Conservation (phyloP, 2,329 filamentous ascomycete species). For the Cylindrodendrum hubeiense region DNA sequence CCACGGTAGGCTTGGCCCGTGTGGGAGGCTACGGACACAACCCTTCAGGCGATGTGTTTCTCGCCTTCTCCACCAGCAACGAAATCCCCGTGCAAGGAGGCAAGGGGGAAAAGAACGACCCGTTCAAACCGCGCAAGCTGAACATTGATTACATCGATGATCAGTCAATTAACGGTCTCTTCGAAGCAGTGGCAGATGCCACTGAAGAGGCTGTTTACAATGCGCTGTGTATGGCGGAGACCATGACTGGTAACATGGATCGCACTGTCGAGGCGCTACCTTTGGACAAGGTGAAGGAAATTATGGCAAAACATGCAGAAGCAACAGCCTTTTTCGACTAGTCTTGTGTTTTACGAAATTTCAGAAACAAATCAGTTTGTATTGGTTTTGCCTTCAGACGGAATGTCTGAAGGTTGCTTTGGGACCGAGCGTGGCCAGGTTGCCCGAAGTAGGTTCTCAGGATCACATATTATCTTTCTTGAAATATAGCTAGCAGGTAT, state of each 20-base stretch:
- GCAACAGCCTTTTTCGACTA: not conserved
- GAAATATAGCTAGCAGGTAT: no score
- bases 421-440: no score
- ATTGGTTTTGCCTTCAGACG: no score
- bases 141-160: conserved; percentile 60
- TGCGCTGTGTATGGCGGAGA: conserved; percentile 70
- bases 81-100: conserved; percentile 56
- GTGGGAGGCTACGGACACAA: conserved; percentile 72
- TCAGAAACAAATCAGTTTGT: no score
- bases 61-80: conserved; percentile 72
- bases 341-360: no score
- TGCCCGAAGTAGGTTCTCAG: no score
- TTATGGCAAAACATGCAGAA: conserved; percentile 12
- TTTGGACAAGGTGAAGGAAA: conserved; percentile 8
- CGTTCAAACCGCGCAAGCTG: conserved; percentile 52
- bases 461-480: no score
- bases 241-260: conserved; percentile 66
- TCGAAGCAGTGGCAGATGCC: conserved; percentile 72
- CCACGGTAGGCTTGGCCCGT: conserved; percentile 68
- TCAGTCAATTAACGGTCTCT: conserved; percentile 69
- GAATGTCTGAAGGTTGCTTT: no score
- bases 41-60: conserved; percentile 72
- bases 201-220: conserved; percentile 77
- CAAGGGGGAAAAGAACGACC: conserved; percentile 51
- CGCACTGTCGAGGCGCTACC: conserved; percentile 58